Evolutionary conservation across 106 monocot genomes (phyloP).

Genomic region (Dendrobium catenatum): DNA sequence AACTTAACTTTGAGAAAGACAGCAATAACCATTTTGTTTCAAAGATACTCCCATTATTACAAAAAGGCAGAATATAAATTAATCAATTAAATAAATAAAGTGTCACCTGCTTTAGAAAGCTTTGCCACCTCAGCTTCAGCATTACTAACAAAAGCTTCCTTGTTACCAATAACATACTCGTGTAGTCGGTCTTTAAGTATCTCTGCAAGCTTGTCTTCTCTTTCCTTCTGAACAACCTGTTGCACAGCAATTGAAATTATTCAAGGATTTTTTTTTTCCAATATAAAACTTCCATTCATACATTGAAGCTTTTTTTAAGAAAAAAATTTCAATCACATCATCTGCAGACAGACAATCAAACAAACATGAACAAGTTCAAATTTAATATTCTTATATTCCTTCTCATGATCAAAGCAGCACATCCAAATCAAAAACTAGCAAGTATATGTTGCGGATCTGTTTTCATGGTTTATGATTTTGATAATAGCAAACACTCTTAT

Average conservation of each 20-base stretch:
- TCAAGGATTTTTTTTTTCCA: not conserved
- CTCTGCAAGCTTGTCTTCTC: constrained; percentile 82
- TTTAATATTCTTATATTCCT: too few species aligned
- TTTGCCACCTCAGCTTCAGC: constrained; percentile 78
- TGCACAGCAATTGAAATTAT: not conserved
- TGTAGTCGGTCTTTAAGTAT: constrained; percentile 64
- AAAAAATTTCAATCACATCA: too few species aligned
- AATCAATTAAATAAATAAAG: not conserved
- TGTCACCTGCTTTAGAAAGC: constrained; percentile 82
- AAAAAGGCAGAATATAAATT: not conserved
- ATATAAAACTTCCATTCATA: not conserved
- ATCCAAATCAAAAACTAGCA: too few species aligned
- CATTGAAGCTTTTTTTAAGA: too few species aligned
- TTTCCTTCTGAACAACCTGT: constrained; percentile 80
- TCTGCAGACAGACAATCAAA: too few species aligned
- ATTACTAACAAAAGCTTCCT: constrained; percentile 47
- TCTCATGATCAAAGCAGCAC: too few species aligned
- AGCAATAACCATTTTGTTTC: not conserved
- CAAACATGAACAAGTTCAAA: too few species aligned
- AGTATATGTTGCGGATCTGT: too few species aligned
- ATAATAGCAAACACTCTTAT: too few species aligned
- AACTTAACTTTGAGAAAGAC: not conserved
- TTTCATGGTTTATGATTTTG: too few species aligned
- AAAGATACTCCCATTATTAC: not conserved
- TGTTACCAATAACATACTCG: constrained; percentile 68